Conservation (phyloP, 805 yeast species). For the Yarrowia sp. region DNA sequence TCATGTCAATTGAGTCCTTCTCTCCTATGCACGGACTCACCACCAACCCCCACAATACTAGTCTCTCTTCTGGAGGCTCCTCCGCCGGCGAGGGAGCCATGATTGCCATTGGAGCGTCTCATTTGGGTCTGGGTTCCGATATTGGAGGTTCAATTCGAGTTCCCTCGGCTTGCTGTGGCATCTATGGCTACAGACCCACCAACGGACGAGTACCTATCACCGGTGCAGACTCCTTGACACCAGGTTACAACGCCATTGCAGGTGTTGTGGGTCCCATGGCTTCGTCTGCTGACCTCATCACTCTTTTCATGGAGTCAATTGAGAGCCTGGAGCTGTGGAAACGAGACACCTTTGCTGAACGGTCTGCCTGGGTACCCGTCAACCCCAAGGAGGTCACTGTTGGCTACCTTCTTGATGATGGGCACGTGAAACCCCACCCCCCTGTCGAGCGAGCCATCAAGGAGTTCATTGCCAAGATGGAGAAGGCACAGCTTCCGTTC, state of each 20-base stretch:
- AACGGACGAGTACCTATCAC: slow-evolving; percentile 44
- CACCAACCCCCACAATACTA: slow-evolving; percentile 45
- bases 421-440: slow-evolving; percentile 50
- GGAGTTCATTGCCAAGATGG: slow-evolving; percentile 51
- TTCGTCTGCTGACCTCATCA: slow-evolving; percentile 41
- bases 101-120: slow-evolving; percentile 44
- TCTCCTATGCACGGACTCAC: slow-evolving; percentile 48
- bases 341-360: slow-evolving; percentile 47
- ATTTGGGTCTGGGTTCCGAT: slow-evolving; percentile 54
- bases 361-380: slow-evolving; percentile 47
- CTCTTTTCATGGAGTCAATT: slow-evolving; percentile 42
- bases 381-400: slow-evolving; percentile 41
- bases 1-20: slow-evolving; percentile 49
- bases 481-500: slow-evolving; percentile 36
- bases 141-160: slow-evolving; percentile 53
- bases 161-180: slow-evolving; percentile 46
- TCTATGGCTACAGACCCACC: slow-evolving; percentile 50
- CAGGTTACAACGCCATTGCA: slow-evolving; percentile 42
- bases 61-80: slow-evolving; percentile 51
- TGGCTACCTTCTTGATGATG: slow-evolving; percentile 49
- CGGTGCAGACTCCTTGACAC: slow-evolving; percentile 38
- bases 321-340: slow-evolving; percentile 46
- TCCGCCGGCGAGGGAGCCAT: slow-evolving; percentile 59
- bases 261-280: slow-evolving; percentile 51
- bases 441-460: slow-evolving; percentile 54